phyloP scores from a whole-genome alignment of 192 early-diverging fungal species.

The Coemansia furcata region DNA sequence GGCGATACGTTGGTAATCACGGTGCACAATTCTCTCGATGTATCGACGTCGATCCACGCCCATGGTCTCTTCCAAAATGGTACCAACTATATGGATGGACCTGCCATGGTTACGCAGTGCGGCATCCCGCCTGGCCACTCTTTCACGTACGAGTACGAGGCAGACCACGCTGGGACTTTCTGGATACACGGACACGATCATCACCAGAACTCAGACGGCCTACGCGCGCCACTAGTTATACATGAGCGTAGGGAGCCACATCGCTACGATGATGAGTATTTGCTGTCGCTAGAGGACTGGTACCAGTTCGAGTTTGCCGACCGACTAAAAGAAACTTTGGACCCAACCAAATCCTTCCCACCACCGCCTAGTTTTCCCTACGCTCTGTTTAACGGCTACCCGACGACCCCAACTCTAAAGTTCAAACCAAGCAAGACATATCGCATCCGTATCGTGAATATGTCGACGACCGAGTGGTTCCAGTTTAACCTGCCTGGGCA shows the following conservation, averaged over 20 bases:
- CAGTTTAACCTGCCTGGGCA: conserved; percentile 71
- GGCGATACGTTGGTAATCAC: conserved; percentile 29
- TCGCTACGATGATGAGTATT: conserved; percentile 62
- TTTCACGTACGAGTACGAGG: conserved; percentile 64
- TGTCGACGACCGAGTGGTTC: conserved; percentile 67
- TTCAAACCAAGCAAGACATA: conserved; percentile 75
- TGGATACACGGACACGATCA: conserved; percentile 77
- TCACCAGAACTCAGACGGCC: conserved; percentile 76
- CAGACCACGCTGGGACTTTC: conserved; percentile 71
- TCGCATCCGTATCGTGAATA: conserved; percentile 73
- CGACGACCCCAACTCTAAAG: conserved; percentile 14
- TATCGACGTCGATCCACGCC: conserved; percentile 59
- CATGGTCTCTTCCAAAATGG: conserved; percentile 80
- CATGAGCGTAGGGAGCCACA: conserved; percentile 50
- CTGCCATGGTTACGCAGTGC: conserved; percentile 67
- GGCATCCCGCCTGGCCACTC: conserved; percentile 61
- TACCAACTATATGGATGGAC: conserved; percentile 65
- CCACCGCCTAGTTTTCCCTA: conserved; percentile 58
- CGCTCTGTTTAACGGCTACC: conserved; percentile 31
- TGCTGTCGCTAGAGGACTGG: conserved; percentile 67
- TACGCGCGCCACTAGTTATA: conserved; percentile 67
- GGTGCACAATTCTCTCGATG: conserved; percentile 55
- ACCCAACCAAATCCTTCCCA: conserved; percentile 54
- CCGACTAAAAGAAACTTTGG: conserved; percentile 46
- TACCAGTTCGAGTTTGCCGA: conserved; percentile 58